phyloP scores from a whole-genome alignment of 208 protist species.

The Porcisia hertigi region DNA sequence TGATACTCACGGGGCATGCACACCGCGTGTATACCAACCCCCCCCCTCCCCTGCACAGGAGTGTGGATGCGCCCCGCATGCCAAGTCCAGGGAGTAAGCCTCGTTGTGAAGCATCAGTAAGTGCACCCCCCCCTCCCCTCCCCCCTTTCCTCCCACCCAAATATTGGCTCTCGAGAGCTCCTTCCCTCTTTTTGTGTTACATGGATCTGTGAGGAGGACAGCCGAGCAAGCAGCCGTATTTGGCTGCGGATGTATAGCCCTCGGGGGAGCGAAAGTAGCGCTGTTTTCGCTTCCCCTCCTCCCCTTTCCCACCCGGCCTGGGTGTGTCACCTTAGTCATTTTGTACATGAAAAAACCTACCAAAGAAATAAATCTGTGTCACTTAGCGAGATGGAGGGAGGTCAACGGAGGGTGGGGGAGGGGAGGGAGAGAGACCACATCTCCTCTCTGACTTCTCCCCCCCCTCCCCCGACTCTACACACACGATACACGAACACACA shows the following conservation, averaged over 20 bases:
- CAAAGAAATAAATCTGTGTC: not conserved
- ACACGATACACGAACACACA: too few relatives aligned
- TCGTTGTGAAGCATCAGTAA: not conserved
- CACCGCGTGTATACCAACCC: too few relatives aligned
- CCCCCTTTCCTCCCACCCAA: not conserved
- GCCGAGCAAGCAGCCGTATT: not conserved
- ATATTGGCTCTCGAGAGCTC: not conserved
- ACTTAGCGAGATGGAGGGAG: not conserved
- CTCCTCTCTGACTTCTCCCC: too few relatives aligned
- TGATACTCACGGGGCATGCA: too few relatives aligned
- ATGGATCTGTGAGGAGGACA: not conserved
- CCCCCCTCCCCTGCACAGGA: too few relatives aligned
- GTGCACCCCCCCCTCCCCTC: too few relatives aligned
- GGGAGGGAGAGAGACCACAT: too few relatives aligned
- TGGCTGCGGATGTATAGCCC: not conserved
- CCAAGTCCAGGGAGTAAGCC: too few relatives aligned
- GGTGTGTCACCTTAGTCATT: not conserved
- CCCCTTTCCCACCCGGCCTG: not conserved
- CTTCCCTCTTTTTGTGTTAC: not conserved
- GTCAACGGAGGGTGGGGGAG: too few relatives aligned
- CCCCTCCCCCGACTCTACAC: too few relatives aligned
- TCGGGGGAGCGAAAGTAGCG: not conserved
- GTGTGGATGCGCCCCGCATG: too few relatives aligned
- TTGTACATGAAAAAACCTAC: not conserved
- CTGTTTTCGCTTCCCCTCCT: not conserved